These are phyloP conservation scores for Glomus cerebriforme DNA, from an alignment of 192 early-diverging fungal genomes.

Conservation along the genomic window DNA sequence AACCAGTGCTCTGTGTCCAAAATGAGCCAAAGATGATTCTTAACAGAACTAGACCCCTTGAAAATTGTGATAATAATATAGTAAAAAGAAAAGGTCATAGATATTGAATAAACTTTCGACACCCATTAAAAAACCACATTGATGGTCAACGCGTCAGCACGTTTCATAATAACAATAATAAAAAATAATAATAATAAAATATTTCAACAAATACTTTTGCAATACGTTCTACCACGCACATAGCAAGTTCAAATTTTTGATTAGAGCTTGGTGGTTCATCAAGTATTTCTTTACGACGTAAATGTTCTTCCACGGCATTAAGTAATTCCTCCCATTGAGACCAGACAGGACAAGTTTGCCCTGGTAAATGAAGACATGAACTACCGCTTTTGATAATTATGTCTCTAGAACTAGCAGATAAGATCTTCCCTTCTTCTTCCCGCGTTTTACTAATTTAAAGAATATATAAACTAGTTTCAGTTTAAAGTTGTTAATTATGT, in stretches of 20 bases:
- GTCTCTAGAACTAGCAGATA: neutral
- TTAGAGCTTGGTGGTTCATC: neutral
- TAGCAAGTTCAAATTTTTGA: neutral
- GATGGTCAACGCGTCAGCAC: neutral
- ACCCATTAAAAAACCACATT: neutral
- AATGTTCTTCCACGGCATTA: neutral
- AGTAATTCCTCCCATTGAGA: neutral
- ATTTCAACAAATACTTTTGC: neutral
- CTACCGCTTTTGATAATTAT: neutral
- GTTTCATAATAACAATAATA: neutral
- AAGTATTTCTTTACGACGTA: neutral
- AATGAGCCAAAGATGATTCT: conserved; percentile 27
- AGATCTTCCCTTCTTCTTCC: neutral
- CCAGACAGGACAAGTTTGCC: neutral
- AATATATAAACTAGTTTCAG: neutral
- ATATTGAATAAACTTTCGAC: neutral
- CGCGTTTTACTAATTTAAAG: neutral
- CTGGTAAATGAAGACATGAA: neutral
- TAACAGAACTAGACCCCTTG: neutral
- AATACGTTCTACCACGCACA: conserved; percentile 1
- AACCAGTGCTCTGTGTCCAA: conserved; percentile 45
- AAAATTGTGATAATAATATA: neutral
- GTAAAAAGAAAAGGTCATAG: neutral
- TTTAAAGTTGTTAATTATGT: neutral
- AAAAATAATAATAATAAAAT: neutral